These are phyloP conservation scores for Heteromeles arbutifolia DNA, from an alignment of 306 rosid species.

Conservation along the genomic window DNA sequence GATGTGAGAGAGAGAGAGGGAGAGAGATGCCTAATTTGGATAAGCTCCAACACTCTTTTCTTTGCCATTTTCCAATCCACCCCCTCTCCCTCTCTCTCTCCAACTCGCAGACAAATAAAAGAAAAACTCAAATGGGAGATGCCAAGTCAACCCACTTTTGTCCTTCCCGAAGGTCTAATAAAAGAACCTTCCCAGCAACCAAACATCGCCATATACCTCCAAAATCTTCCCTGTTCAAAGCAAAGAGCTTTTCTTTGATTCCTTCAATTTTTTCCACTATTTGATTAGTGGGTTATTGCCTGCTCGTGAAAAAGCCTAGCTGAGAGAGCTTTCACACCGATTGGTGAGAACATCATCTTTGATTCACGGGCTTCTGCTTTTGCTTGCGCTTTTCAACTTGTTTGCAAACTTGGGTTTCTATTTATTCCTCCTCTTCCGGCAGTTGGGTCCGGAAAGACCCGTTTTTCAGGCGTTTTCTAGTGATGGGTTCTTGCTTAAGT, in stretches of 20 bases:
- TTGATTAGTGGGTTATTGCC: conserved; percentile 16
- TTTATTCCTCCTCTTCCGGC: not conserved
- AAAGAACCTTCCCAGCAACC: conserved; percentile 35
- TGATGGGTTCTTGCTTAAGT: conserved; percentile 89
- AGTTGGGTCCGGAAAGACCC: conserved; percentile 5
- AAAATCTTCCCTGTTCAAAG: conserved; percentile 3
- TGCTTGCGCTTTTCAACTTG: conserved; percentile 23
- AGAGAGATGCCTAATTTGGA: too few species aligned
- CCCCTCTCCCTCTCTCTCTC: not conserved
- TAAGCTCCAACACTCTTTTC: too few species aligned
- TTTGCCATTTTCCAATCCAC: too few species aligned
- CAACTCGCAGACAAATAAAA: conserved; percentile 30
- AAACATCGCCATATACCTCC: conserved; percentile 1
- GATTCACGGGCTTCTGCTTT: conserved; percentile 18
- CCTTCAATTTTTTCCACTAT: not conserved
- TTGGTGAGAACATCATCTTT: conserved; percentile 6
- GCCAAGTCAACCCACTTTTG: conserved; percentile 45
- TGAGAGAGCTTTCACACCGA: conserved; percentile 46
- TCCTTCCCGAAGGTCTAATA: conserved; percentile 17
- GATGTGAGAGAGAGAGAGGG: not conserved
- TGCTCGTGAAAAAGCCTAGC: conserved; percentile 19
- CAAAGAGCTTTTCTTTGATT: not conserved
- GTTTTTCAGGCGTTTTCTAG: conserved; percentile 12
- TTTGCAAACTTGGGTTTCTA: conserved; percentile 8
- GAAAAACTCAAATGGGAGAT: not conserved